Percentiles rank a stretch among this genome's conserved stretches.
Evolutionary conservation across 2,329 filamentous ascomycete genomes (phyloP).

Genomic region (Arthrobotrys musiformis): DNA sequence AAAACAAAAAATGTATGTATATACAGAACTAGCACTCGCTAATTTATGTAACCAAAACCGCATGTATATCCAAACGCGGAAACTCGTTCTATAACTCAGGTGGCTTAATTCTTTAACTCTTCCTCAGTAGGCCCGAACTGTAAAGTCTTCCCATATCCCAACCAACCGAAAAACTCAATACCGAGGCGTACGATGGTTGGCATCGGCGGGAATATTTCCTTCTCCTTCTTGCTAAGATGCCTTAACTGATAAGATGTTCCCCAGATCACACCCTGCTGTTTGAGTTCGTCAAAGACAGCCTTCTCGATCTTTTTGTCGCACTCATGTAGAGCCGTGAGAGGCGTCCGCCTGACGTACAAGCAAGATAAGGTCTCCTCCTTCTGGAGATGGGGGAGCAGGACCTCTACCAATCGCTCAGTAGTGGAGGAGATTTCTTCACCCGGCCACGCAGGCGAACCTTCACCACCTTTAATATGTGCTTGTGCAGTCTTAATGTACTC

Average conservation of each 20-base stretch:
- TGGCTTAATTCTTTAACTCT: conserved; percentile 22
- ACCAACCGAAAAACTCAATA: conserved; percentile 44
- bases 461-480: conserved; percentile 42
- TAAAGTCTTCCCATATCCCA: conserved; percentile 44
- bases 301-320: conserved; percentile 48
- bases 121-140: conserved; percentile 38
- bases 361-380: conserved; percentile 55
- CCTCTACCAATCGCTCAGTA: conserved; percentile 39
- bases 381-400: conserved; percentile 44
- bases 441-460: conserved; percentile 36
- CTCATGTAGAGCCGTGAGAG: conserved; percentile 25
- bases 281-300: conserved; percentile 36
- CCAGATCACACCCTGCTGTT: conserved; percentile 37
- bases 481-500: conserved; percentile 39
- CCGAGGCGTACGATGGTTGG: conserved; percentile 35
- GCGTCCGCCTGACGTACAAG: conserved; percentile 47
- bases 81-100: background rate
- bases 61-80: background rate
- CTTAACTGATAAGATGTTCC: conserved; percentile 25
- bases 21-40: background rate
- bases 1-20: background rate
- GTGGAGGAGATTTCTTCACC: conserved; percentile 52
- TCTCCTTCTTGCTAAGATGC: conserved; percentile 50
- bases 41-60: background rate
- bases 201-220: conserved; percentile 53